Evolutionary conservation across 805 yeast species (phyloP).

Genomic region (Candida germanica): DNA sequence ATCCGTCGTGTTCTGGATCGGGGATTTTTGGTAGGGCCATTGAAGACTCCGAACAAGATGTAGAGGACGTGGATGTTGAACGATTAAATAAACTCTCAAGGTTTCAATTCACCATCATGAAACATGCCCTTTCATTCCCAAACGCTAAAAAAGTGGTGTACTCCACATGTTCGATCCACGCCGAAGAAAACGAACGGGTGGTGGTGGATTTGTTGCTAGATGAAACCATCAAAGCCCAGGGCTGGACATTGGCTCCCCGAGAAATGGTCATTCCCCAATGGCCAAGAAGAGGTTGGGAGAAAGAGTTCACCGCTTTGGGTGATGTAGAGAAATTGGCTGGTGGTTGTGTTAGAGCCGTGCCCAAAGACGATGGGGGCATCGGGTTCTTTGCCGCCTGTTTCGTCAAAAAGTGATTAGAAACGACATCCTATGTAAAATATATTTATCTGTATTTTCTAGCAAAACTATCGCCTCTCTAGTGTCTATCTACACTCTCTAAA

Average conservation of each 20-base stretch:
- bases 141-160: slow-evolving; percentile 75
- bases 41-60: slow-evolving; percentile 46
- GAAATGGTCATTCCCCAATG: slow-evolving; percentile 73
- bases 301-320: slow-evolving; percentile 58
- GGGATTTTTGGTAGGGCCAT: slow-evolving; percentile 92
- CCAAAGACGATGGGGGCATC: slow-evolving; percentile 94
- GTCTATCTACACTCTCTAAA: slow-evolving; percentile 22
- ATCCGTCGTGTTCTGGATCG: slow-evolving; percentile 97
- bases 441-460: too few relatives aligned
- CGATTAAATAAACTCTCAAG: slow-evolving; percentile 73
- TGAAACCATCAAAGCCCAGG: slow-evolving; percentile 54
- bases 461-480: too few relatives aligned
- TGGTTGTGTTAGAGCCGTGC: slow-evolving; percentile 82
- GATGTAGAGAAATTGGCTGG: slow-evolving; percentile 55
- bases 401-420: slow-evolving; percentile 28
- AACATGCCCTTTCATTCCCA: slow-evolving; percentile 85
- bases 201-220: slow-evolving; percentile 76
- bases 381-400: slow-evolving; percentile 97
- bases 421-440: too few relatives aligned
- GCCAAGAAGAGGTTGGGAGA: slow-evolving; percentile 78
- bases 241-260: slow-evolving; percentile 71
- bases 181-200: slow-evolving; percentile 91
- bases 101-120: slow-evolving; percentile 84
- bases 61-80: slow-evolving; percentile 50
- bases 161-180: slow-evolving; percentile 93